These are phyloP conservation scores for Danielia reshetovae DNA, from an alignment of 805 yeast genomes.

Conservation along the genomic window DNA sequence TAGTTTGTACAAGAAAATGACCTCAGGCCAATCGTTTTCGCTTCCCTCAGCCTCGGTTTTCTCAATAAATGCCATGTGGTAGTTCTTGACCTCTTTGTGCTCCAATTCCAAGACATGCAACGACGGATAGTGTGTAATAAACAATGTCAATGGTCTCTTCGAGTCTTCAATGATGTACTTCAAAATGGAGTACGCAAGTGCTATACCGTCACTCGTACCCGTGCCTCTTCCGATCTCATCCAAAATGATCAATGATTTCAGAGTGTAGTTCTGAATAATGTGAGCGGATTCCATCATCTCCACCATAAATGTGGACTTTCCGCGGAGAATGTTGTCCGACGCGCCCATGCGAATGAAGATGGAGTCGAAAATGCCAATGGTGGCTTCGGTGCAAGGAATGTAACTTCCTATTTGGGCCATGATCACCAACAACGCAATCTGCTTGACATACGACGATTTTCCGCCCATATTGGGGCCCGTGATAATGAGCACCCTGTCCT, in stretches of 20 bases:
- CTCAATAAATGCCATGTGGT: conserved; percentile 66
- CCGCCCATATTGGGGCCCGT: conserved; percentile 94
- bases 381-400: conserved; percentile 62
- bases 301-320: conserved; percentile 80
- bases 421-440: conserved; percentile 63
- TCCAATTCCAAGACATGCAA: conserved; percentile 48
- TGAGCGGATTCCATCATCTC: conserved; percentile 65
- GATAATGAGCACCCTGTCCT: conserved; percentile 54
- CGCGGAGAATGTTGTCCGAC: conserved; percentile 66
- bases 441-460: conserved; percentile 71
- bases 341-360: conserved; percentile 87
- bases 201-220: conserved; percentile 64
- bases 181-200: conserved; percentile 73
- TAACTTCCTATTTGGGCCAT: conserved; percentile 78
- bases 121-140: conserved; percentile 82
- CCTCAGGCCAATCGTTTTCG: conserved; percentile 30
- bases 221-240: conserved; percentile 89
- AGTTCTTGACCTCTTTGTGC: conserved; percentile 48
- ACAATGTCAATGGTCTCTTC: conserved; percentile 55
- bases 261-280: conserved; percentile 51
- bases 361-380: conserved; percentile 67
- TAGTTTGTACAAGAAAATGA: conserved; percentile 36
- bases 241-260: conserved; percentile 55
- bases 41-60: conserved; percentile 25
- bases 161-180: conserved; percentile 45